A percentile compares a stretch with the other conserved stretches of the same genome.
phyloP scores from a whole-genome alignment of 2,329 filamentous ascomycete species.

The Mariannaea elegans region DNA sequence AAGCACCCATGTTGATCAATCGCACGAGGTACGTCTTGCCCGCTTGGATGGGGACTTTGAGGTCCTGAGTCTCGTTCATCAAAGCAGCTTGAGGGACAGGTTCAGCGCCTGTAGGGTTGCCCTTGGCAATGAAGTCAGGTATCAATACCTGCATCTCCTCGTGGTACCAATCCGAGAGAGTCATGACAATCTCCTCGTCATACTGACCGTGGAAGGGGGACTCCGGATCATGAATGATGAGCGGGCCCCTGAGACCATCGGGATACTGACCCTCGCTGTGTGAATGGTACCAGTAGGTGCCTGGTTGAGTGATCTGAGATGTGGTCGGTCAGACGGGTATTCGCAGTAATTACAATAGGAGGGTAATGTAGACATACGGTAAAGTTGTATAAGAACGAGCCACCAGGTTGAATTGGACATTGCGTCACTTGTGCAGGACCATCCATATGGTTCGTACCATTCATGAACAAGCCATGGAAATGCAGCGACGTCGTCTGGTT shows the following conservation, averaged over 20 bases:
- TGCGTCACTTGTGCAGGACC: conserved; percentile 73
- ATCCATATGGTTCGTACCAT: conserved; percentile 75
- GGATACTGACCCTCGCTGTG: conserved; percentile 75
- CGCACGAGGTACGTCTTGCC: conserved; percentile 62
- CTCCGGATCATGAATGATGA: conserved; percentile 71
- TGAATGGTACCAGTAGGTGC: conserved; percentile 84
- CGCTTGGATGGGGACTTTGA: conserved; percentile 66
- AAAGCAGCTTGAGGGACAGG: conserved; percentile 74
- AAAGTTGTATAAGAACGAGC: conserved; percentile 75
- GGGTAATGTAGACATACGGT: conserved; percentile 59
- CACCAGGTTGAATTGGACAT: conserved; percentile 70
- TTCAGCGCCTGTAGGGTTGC: conserved; percentile 66
- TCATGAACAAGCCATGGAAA: conserved; percentile 78
- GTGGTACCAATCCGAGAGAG: conserved; percentile 79
- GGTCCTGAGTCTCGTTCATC: conserved; percentile 74
- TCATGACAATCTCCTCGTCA: conserved; percentile 71
- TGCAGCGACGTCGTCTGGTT: conserved; percentile 71
- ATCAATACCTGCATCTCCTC: conserved; percentile 60
- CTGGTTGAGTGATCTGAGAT: conserved; percentile 66
- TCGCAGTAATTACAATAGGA: not conserved
- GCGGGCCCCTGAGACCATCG: conserved; percentile 71
- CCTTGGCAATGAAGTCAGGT: conserved; percentile 59
- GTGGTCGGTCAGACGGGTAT: not conserved
- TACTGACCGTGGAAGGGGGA: conserved; percentile 64
- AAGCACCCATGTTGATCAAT: conserved; percentile 74